Percentiles rank a stretch among this genome's conserved stretches.
phyloP scores from a whole-genome alignment of 176 grass and related monocot genomes.

The Sorghum bicolor region Sorghum_bicolor_NCBIv3 NC_012875.2:38731501-38732000 shows the following conservation, averaged over 20 bases:
- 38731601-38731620: conserved; percentile 40
- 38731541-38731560: conserved; percentile 48
- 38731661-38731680: conserved; percentile 30
- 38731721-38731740: conserved; percentile 29
- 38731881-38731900: conserved; percentile 31
- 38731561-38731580: conserved; percentile 46
- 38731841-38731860: conserved; percentile 36
- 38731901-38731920: conserved; percentile 29
- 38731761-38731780: conserved; percentile 38
- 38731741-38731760: conserved; percentile 16
- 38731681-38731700: conserved; percentile 38
- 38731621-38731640: conserved; percentile 36
- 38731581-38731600: conserved; percentile 38
- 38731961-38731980: conserved; percentile 38
- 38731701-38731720: conserved; percentile 7
- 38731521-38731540: conserved; percentile 13
- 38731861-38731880: conserved; percentile 26
- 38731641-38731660: conserved; percentile 47
- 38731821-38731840: conserved; percentile 47
- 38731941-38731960: conserved; percentile 50
- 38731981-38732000: conserved; percentile 42
- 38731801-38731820: conserved; percentile 33
- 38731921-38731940: conserved; percentile 45
- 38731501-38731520: conserved; percentile 40
- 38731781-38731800: conserved; percentile 42